Percentiles rank a stretch among this genome's conserved stretches.
Evolutionary conservation across 2,329 filamentous ascomycete species (phyloP).

Genomic region (Colletotrichum scovillei): DNA sequence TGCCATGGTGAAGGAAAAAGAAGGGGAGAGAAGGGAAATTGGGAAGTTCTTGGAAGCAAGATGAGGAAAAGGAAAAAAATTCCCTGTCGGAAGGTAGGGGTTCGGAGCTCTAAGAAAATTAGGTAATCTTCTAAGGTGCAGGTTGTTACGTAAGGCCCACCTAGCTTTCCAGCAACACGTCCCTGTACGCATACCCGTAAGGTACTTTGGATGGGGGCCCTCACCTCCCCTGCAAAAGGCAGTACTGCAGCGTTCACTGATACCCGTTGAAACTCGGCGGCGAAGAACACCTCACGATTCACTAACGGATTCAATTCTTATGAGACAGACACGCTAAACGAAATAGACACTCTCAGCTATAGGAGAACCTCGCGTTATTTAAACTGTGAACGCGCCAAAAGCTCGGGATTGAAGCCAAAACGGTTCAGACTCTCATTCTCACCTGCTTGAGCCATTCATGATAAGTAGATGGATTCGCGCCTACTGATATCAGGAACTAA

Average conservation of each 20-base stretch:
- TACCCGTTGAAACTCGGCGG: neutral
- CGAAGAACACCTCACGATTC: neutral
- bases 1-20: slow-evolving; percentile 48
- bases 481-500: neutral
- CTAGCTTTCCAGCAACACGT: neutral
- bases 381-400: neutral
- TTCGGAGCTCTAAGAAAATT: slow-evolving; percentile 21
- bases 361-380: neutral
- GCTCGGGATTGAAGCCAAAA: neutral
- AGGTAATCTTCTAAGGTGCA: slow-evolving; percentile 2
- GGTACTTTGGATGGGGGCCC: neutral
- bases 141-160: slow-evolving; percentile 14
- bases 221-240: neutral
- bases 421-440: neutral
- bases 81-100: slow-evolving; percentile 13
- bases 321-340: neutral
- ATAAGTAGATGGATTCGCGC: neutral
- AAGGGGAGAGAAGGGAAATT: neutral
- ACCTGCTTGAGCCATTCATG: neutral
- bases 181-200: neutral
- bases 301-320: neutral
- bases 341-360: neutral
- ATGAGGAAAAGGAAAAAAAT: slow-evolving; percentile 16
- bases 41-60: neutral
- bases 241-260: no score